Conservation (phyloP, 2,329 filamentous ascomycete genomes). For the Fusarium penzigii region DNA sequence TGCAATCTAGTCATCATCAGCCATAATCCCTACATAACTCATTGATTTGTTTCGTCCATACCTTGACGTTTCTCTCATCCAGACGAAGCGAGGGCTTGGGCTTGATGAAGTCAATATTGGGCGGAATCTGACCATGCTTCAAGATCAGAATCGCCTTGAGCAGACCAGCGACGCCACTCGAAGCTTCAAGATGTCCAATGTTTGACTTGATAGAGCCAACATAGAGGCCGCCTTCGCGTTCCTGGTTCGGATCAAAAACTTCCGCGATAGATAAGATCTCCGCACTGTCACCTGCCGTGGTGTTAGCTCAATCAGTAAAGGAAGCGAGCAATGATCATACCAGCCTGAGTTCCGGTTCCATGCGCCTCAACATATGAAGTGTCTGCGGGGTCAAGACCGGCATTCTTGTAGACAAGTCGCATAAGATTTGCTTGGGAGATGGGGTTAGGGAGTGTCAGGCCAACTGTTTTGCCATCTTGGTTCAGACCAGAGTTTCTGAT, state of each 20-base stretch:
- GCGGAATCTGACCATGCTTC: conserved; percentile 13
- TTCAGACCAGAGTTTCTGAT: conserved; percentile 34
- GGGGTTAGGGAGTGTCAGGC: conserved; percentile 42
- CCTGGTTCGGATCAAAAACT: conserved; percentile 8
- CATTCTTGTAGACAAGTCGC: conserved; percentile 30
- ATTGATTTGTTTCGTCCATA: neutral
- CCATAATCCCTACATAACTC: neutral
- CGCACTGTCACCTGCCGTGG: conserved; percentile 10
- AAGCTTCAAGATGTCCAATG: conserved; percentile 14
- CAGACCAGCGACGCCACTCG: conserved; percentile 15
- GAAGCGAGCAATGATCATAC: neutral
- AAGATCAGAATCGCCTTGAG: conserved; percentile 14
- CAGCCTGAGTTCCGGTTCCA: conserved; percentile 20
- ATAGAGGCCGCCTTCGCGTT: conserved; percentile 3
- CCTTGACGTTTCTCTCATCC: conserved; percentile 6
- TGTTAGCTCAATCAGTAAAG: neutral
- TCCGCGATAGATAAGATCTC: conserved; percentile 14
- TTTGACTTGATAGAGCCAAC: conserved; percentile 18
- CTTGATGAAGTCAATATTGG: conserved; percentile 12
- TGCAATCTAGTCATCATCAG: conserved; percentile 5
- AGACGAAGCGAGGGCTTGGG: conserved; percentile 10
- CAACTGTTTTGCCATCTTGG: conserved; percentile 12
- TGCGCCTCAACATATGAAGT: conserved; percentile 28
- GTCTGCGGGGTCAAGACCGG: conserved; percentile 22
- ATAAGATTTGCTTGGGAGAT: conserved; percentile 35